Conservation (phyloP, 495 filamentous ascomycete species). For the Neurospora sp. region DNA sequence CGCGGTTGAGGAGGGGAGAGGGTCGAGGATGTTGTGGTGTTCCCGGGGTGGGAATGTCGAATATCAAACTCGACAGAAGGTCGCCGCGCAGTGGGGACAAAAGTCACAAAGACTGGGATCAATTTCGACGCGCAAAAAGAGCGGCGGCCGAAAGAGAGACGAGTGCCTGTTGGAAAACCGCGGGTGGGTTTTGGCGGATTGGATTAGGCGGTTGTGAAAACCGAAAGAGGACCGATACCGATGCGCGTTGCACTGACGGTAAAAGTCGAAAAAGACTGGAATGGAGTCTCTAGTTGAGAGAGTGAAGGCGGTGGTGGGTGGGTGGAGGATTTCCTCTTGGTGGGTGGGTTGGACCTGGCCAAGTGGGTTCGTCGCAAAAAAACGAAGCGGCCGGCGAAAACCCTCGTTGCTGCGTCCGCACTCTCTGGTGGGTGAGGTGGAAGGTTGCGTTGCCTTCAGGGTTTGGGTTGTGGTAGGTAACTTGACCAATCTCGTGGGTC, state of each 20-base stretch:
- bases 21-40: conserved; percentile 5
- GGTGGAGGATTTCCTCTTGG: conserved; percentile 2
- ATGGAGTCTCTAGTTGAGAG: conserved; percentile 18
- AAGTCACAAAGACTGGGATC: neutral
- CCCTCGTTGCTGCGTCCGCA: neutral
- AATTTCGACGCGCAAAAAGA: neutral
- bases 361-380: conserved; percentile 18
- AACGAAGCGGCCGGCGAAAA: conserved; percentile 12
- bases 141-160: conserved; percentile 13
- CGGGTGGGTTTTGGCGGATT: conserved; percentile 3
- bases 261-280: conserved; percentile 1
- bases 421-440: neutral
- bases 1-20: conserved; percentile 4
- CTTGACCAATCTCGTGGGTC: neutral
- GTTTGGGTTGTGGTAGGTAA: neutral
- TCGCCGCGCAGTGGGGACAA: conserved; percentile 5
- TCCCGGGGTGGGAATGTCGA: conserved; percentile 14
- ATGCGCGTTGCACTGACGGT: neutral
- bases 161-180: conserved; percentile 8
- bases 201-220: conserved; percentile 10
- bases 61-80: conserved; percentile 24
- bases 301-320: conserved; percentile 7
- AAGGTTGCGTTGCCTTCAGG: neutral
- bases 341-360: neutral
- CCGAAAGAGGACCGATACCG: neutral